Base-by-base conservation (phyloP, 2,329 filamentous ascomycete species). In the Colletotrichum sojae region DNA sequence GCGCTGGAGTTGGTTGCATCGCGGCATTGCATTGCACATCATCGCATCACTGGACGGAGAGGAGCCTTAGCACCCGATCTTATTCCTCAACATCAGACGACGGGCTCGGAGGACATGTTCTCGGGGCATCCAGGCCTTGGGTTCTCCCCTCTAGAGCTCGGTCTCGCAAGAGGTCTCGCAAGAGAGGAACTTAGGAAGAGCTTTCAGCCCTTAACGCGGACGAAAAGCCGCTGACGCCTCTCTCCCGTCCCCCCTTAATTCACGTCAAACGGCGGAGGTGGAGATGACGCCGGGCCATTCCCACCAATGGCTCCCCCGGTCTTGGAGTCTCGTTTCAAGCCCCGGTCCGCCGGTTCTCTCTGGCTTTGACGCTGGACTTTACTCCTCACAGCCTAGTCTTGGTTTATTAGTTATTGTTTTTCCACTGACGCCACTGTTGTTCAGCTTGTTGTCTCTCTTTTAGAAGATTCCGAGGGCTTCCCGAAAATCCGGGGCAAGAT, bases 191-290 rank as follows among this genome's bases (percentile, higher is more conserved):
- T 36, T 36, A 10, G 31, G 31, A 36, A 36, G 31, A 36, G 31
- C 31, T 1, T 25, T 25, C 4, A 25, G 4, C 22, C 22, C 31
- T 36, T 36, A 36, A 36, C 31, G 31, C 31, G 31, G 31, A 36
- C 31, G 20, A 15, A n/a, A 54, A 48, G 56, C 46, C 20, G 53
- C 51, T 63, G 51, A 51, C 31, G 31, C 31, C 31, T 36, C 45
- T 45, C 53, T 68, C 46, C 65, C 65, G 48, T 58, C 36, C 46
- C 65, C 65, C 65, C 65, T 68, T 68, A 65, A 64, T 68, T 58
- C 65, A 68, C 22, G 48, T 59, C 65, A 68, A 68, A 68, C 65
- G 31, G 31, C 31, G 31, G 31, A 58, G 31, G 65, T 68, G 65
- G 61, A 22, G 48, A 39, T 61, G 57, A 51, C 46, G 31, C 48